Base-by-base conservation (phyloP, 768 basidiomycete species). In the Mycena maculata region DNA sequence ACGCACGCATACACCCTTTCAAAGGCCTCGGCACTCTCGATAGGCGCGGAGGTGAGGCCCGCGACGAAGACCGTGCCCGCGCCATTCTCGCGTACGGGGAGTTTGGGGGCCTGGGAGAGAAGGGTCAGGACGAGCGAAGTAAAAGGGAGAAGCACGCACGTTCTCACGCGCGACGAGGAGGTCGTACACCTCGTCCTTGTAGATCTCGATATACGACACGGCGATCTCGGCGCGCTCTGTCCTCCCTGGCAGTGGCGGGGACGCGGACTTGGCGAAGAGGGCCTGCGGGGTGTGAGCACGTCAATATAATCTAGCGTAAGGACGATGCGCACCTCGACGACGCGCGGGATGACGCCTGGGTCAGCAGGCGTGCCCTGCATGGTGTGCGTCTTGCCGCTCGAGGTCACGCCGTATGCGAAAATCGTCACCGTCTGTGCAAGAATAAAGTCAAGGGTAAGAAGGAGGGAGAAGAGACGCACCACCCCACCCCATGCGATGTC, bases 161-260 rank as follows among this genome's bases (percentile, higher is more conserved):
- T 84, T 87, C 63, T 91, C 91, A 56, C 91, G 83, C 56, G 86
- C 82, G 1, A 92, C 92, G 4, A 96, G 84, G 27, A 97, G 85
- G 75, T 96, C 95, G 72, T 93, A 96, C 4, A 92, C 91, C 68
- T 96, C 95, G 73, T 96, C 94, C 74, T 93, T 93, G 79, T 95
- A 94, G 58, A 96, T 94, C 76, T 96, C 94, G 88, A 94, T 92
- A 68, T 95, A 95, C 1, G 92, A 92, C 16, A 92, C 81, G 7
- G 83, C 73, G 25, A 90, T 31, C 28, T 60, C 56, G 33, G 61
- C 22, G n/a, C n/a, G n/a, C n/a, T n/a, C n/a, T n/a, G n/a, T n/a
- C 45, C n/a, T 44, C 22, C 44, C 50, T 53, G 18, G 25, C 12
- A 11, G 22, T 8, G 58, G n/a, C 2, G 49, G 25, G 9, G 54